Percentiles rank a stretch among this genome's conserved stretches.
Evolutionary conservation across 352 stramenopile genomes (phyloP).

Genomic region (Phytophthora sansomeana): DNA sequence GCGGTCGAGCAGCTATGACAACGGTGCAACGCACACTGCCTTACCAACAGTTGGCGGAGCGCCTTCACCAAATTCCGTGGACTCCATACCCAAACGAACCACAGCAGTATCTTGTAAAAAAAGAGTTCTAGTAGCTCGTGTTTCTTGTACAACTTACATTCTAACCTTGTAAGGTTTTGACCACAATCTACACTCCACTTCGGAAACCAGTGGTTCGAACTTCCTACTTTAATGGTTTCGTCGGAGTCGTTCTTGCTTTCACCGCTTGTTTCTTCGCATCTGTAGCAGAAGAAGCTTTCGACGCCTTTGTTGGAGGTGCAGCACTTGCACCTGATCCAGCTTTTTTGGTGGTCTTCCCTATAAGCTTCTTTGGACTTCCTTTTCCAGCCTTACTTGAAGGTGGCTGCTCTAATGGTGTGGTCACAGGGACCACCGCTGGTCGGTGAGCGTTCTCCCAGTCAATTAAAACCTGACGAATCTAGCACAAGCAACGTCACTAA

Average conservation of each 20-base stretch:
- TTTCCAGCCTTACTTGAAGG: conserved; percentile 28
- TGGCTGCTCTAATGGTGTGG: background rate
- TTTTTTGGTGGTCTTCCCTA: conserved; percentile 27
- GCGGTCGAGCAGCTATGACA: conserved; percentile 85
- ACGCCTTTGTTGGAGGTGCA: conserved; percentile 13
- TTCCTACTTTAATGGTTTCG: conserved; percentile 19
- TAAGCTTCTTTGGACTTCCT: conserved; percentile 29
- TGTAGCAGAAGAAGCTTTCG: conserved; percentile 11
- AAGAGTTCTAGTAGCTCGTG: conserved; percentile 25
- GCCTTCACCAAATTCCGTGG: conserved; percentile 72
- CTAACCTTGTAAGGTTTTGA: too few relatives aligned
- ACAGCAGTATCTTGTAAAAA: conserved; percentile 37
- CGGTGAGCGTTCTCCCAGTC: conserved; percentile 73
- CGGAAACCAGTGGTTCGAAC: background rate
- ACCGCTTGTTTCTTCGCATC: conserved; percentile 9
- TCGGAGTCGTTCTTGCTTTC: conserved; percentile 28
- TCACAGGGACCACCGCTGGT: conserved; percentile 7
- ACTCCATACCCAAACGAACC: conserved; percentile 37
- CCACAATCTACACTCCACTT: too few relatives aligned
- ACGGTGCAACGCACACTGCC: conserved; percentile 69
- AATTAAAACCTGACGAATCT: conserved; percentile 74
- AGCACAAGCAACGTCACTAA: background rate
- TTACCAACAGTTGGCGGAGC: conserved; percentile 73
- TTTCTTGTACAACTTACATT: too few relatives aligned
- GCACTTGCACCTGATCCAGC: background rate